Evolutionary conservation across 768 basidiomycete species (phyloP).

Genomic region (Hericium coralloides): DNA sequence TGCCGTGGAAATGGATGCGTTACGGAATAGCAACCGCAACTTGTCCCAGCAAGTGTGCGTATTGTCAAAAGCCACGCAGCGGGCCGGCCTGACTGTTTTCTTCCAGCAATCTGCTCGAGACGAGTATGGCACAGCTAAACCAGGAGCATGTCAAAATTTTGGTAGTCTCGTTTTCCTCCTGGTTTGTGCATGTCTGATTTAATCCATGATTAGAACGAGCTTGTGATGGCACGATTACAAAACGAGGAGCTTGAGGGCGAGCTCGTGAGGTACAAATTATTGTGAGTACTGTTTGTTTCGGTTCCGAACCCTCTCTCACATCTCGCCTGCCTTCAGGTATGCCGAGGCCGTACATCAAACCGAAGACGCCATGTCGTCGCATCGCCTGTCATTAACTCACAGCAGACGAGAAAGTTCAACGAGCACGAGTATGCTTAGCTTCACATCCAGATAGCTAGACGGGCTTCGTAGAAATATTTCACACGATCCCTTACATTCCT

Average conservation of each 20-base stretch:
- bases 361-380: slow-evolving; percentile 40
- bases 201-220: slow-evolving; percentile 58
- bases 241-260: slow-evolving; percentile 93
- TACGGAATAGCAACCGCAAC: slow-evolving; percentile 71
- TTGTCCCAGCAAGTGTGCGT: slow-evolving; percentile 76
- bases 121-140: slow-evolving; percentile 69
- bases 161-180: slow-evolving; percentile 24
- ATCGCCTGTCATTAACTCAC: slow-evolving; percentile 26
- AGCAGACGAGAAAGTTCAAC: slow-evolving; percentile 20
- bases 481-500: neutral
- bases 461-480: neutral
- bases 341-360: slow-evolving; percentile 46
- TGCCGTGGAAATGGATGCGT: slow-evolving; percentile 71
- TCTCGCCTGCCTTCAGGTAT: slow-evolving; percentile 27
- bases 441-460: slow-evolving; percentile 7
- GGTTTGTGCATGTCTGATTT: slow-evolving; percentile 12
- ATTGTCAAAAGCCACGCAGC: neutral
- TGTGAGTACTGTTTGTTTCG: slow-evolving; percentile 41
- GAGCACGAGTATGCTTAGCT: slow-evolving; percentile 11
- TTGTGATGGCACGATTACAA: slow-evolving; percentile 80
- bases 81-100: neutral
- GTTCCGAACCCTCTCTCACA: too few species aligned
- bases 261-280: slow-evolving; percentile 86
- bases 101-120: slow-evolving; percentile 71
- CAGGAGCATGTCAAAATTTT: slow-evolving; percentile 73